Conservation (phyloP, 1,284 basidiomycete species). For the Omphalotus olearius region DNA sequence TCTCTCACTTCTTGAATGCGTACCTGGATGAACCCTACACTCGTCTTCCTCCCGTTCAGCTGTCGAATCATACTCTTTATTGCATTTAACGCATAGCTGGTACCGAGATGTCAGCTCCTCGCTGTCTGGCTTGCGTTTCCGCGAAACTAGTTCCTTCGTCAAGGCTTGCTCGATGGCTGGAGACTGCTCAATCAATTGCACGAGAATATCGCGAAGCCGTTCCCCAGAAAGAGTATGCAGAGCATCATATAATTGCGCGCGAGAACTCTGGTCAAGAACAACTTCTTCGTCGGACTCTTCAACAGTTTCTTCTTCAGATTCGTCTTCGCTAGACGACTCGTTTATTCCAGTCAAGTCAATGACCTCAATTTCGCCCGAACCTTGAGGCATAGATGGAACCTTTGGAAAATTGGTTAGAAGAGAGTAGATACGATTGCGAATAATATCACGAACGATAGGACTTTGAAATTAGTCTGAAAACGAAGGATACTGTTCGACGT, state of each 20-base stretch:
- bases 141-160: conserved; percentile 38
- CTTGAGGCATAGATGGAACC: background rate
- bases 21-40: conserved; percentile 31
- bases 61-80: conserved; percentile 39
- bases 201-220: conserved; percentile 36
- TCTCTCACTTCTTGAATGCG: too few relatives aligned
- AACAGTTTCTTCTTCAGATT: conserved; percentile 1
- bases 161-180: conserved; percentile 37
- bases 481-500: background rate
- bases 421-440: background rate
- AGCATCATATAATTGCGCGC: conserved; percentile 34
- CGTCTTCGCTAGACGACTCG: conserved; percentile 27
- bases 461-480: background rate
- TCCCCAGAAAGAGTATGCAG: conserved; percentile 36
- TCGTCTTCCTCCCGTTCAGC: conserved; percentile 24
- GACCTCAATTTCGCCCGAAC: conserved; percentile 25
- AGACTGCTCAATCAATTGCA: conserved; percentile 31
- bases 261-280: conserved; percentile 33
- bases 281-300: conserved; percentile 24
- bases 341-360: conserved; percentile 37
- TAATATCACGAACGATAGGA: background rate
- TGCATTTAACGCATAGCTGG: conserved; percentile 40
- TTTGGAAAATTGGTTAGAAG: background rate
- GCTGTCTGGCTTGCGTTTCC: conserved; percentile 27
- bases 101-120: conserved; percentile 34